Conservation (phyloP, 345 rosid species). For the Eucalyptus erythrocorys region DNA sequence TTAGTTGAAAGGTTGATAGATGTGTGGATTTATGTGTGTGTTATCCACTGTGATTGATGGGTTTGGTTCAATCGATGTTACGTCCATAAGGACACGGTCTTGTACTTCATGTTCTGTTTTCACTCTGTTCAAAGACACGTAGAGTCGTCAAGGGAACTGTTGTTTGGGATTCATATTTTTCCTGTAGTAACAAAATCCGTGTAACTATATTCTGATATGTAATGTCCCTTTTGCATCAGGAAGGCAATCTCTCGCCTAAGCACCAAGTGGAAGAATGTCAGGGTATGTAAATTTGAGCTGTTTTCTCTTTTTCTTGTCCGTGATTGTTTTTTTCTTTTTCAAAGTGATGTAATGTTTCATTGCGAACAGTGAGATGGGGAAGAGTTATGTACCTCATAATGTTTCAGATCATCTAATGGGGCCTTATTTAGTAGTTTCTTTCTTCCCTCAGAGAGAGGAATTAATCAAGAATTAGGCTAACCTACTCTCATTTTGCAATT, state of each 20-base stretch:
- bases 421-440: background rate
- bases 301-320: background rate
- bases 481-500: background rate
- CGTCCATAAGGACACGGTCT: background rate
- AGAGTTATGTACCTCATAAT: background rate
- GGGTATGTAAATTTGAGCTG: background rate
- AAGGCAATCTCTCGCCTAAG: background rate
- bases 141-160: background rate
- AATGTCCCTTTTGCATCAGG: background rate
- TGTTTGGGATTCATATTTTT: background rate
- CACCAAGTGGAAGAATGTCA: background rate
- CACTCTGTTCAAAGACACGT: background rate
- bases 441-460: background rate
- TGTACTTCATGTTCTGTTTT: background rate
- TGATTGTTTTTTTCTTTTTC: background rate
- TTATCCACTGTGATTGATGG: background rate
- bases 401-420: background rate
- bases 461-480: background rate
- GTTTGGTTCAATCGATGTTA: background rate
- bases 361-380: background rate
- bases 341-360: background rate
- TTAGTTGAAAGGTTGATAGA: background rate
- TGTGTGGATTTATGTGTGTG: background rate
- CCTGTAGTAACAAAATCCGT: background rate
- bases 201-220: background rate